A percentile compares a stretch with the other conserved stretches of the same genome.
Conservation (phyloP, 2,329 filamentous ascomycete genomes). For the Teratosphaeria gauchensis region DNA sequence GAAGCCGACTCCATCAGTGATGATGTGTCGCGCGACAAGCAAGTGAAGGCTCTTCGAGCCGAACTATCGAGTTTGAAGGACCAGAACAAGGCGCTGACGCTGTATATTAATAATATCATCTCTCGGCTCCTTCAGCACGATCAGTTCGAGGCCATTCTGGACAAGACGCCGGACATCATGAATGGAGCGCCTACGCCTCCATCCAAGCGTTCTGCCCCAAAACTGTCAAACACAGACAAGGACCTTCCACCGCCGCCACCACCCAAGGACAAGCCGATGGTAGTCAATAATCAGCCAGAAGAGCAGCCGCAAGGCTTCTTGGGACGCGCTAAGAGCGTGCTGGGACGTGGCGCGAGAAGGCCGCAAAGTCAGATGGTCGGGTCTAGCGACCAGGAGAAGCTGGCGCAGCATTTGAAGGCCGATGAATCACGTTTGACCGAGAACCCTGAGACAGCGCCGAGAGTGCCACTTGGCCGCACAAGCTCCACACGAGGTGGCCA, state of each 20-base stretch:
- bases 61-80: constrained; percentile 76
- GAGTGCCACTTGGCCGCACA: constrained; percentile 58
- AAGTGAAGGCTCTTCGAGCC: constrained; percentile 56
- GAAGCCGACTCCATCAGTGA: constrained; percentile 37
- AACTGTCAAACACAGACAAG: constrained; percentile 53
- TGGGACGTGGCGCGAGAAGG: constrained; percentile 28
- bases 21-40: constrained; percentile 53
- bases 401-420: constrained; percentile 1
- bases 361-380: constrained; percentile 1
- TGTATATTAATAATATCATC: constrained; percentile 99
- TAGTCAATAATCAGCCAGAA: neutral
- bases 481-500: constrained; percentile 31
- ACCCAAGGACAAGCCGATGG: constrained; percentile 38
- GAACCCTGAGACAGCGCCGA: constrained; percentile 65
- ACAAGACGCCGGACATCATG: constrained; percentile 61
- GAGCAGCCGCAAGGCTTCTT: constrained; percentile 35
- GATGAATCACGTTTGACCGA: constrained; percentile 28
- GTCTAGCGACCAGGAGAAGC: constrained; percentile 2
- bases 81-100: constrained; percentile 90
- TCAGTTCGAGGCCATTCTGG: constrained; percentile 87
- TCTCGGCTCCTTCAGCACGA: constrained; percentile 88
- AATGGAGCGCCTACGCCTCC: constrained; percentile 29
- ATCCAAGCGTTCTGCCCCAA: constrained; percentile 9
- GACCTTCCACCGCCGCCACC: constrained; percentile 70
- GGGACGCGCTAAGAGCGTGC: constrained; percentile 51